A percentile compares a stretch with the other conserved stretches of the same genome.
phyloP scores from a whole-genome alignment of 257 asterid genomes.

The Cinchona pubescens region DNA sequence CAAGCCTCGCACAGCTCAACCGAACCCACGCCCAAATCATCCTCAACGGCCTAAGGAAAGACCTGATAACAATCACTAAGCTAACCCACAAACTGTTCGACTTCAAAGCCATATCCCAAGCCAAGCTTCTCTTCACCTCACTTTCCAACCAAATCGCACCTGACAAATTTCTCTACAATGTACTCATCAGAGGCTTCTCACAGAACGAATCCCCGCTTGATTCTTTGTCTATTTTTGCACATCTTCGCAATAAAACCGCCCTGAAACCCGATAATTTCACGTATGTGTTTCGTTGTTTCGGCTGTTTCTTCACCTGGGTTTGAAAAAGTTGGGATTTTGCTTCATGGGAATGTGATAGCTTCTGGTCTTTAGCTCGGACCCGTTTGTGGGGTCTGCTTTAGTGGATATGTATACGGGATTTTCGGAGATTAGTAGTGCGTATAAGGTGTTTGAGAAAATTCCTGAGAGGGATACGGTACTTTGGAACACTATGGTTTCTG shows the following conservation, averaged over 20 bases:
- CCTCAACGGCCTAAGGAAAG: slow-evolving; percentile 38
- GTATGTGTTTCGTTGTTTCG: slow-evolving; percentile 52
- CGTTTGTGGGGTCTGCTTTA: slow-evolving; percentile 83
- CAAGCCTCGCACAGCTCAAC: slow-evolving; percentile 45
- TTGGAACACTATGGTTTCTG: slow-evolving; percentile 82
- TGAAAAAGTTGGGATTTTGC: slow-evolving; percentile 50
- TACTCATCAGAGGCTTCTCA: slow-evolving; percentile 61
- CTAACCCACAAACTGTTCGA: slow-evolving; percentile 62
- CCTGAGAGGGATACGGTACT: slow-evolving; percentile 64
- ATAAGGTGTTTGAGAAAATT: slow-evolving; percentile 74
- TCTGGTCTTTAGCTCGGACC: slow-evolving; percentile 59
- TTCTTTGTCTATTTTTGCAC: slow-evolving; percentile 45
- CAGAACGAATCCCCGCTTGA: slow-evolving; percentile 42
- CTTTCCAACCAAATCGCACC: slow-evolving; percentile 39
- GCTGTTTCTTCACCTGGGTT: slow-evolving; percentile 35
- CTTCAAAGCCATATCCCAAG: slow-evolving; percentile 47
- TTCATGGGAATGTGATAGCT: slow-evolving; percentile 69
- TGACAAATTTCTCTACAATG: slow-evolving; percentile 81
- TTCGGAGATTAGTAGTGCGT: slow-evolving; percentile 44
- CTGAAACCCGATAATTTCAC: slow-evolving; percentile 75
- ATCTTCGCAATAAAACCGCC: slow-evolving; percentile 35
- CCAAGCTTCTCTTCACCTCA: slow-evolving; percentile 52
- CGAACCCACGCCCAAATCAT: slow-evolving; percentile 72
- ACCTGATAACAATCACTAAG: slow-evolving; percentile 57
- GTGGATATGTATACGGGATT: slow-evolving; percentile 51